Evolutionary conservation across 1,284 basidiomycete genomes (phyloP).

Genomic region (Leccinum griseonigrum): DNA sequence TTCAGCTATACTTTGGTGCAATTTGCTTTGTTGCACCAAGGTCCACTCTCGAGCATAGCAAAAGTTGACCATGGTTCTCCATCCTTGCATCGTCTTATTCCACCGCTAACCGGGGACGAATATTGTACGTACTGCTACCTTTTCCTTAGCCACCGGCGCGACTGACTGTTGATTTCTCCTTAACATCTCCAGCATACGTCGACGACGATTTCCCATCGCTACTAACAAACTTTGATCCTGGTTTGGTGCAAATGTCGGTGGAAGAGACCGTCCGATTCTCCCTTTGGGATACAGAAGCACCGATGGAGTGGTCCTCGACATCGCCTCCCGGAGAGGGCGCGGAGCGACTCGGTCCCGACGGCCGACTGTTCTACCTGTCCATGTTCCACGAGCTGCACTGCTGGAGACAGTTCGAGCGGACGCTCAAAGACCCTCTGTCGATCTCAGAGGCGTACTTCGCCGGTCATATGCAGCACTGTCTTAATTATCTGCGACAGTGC

Average conservation of each 20-base stretch:
- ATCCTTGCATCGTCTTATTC: too few species aligned
- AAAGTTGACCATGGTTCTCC: too few species aligned
- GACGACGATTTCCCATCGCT: neutral
- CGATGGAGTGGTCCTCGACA: neutral
- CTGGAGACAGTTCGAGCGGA: neutral
- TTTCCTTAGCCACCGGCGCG: neutral
- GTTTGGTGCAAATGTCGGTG: neutral
- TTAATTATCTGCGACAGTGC: slow-evolving; percentile 7
- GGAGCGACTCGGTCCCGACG: neutral
- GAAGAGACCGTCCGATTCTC: neutral
- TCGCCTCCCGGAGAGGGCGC: neutral
- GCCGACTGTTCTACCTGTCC: neutral
- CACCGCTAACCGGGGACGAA: neutral
- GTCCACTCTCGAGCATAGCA: neutral
- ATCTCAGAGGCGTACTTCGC: neutral
- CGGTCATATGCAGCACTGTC: slow-evolving; percentile 2
- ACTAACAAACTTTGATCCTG: neutral
- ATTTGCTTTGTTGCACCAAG: neutral
- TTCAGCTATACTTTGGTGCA: neutral
- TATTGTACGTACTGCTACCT: neutral
- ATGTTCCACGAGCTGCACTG: neutral
- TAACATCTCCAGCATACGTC: neutral
- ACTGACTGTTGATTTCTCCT: neutral
- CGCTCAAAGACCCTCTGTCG: neutral
- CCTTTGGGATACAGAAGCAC: neutral